A percentile compares a stretch with the other conserved stretches of the same genome.
phyloP scores from a whole-genome alignment of 192 early-diverging fungal genomes.

The Geosiphon pyriformis region DNA sequence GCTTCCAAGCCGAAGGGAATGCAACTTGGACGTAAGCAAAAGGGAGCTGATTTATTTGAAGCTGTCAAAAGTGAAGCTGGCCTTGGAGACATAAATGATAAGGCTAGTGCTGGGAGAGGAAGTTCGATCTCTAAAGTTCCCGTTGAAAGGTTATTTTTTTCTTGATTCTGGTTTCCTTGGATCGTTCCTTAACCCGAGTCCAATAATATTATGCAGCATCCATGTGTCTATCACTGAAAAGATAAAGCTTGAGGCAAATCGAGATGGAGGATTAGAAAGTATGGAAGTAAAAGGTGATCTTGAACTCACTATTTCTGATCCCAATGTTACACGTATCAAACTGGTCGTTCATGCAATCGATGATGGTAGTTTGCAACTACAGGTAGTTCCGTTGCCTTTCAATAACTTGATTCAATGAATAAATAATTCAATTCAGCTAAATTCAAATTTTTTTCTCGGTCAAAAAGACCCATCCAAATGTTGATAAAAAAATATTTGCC shows the following conservation, averaged over 20 bases:
- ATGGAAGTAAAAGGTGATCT: constrained; percentile 94
- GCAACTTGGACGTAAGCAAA: constrained; percentile 90
- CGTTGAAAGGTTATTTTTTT: constrained; percentile 16
- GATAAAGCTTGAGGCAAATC: constrained; percentile 74
- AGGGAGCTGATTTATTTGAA: constrained; percentile 72
- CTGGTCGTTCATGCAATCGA: constrained; percentile 55
- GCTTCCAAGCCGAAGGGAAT: constrained; percentile 74
- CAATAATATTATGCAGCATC: constrained; percentile 74
- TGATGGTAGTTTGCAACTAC: constrained; percentile 73
- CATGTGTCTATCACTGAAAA: constrained; percentile 86
- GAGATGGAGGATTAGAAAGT: constrained; percentile 86
- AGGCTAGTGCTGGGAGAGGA: constrained; percentile 9
- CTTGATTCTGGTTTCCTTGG: no score
- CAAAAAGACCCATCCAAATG: constrained; percentile 98
- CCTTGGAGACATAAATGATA: constrained; percentile 38
- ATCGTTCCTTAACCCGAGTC: no score
- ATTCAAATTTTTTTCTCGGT: no score
- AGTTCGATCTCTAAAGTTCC: constrained; percentile 19
- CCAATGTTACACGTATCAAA: constrained; percentile 54
- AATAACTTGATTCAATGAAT: no score
- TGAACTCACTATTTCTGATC: constrained; percentile 73
- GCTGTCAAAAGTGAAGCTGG: constrained; percentile 82
- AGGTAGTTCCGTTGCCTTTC: no score
- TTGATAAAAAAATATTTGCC: constrained; percentile 86
- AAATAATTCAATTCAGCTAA: no score